phyloP scores from a whole-genome alignment of 345 rosid genomes.

The Pistacia atlantica region DNA sequence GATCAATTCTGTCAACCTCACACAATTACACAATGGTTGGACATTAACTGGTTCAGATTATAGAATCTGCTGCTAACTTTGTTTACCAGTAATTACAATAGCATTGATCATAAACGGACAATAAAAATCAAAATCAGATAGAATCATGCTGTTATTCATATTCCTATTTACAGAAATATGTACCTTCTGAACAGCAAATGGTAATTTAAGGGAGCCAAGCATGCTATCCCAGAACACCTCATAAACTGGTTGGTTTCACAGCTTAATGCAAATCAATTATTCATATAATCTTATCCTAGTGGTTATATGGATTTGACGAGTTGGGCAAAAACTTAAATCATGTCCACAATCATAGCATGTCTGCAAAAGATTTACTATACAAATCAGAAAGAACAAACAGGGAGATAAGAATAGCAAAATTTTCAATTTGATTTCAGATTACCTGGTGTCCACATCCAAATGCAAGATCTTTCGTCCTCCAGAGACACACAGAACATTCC shows the following conservation, averaged over 20 bases:
- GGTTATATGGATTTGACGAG: slow-evolving; percentile 30
- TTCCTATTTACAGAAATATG: neutral
- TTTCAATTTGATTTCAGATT: slow-evolving; percentile 1
- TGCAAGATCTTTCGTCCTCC: slow-evolving; percentile 41
- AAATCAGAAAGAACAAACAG: neutral
- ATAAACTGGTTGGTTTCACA: neutral
- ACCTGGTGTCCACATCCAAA: slow-evolving; percentile 51
- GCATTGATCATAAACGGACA: neutral
- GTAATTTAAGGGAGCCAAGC: neutral
- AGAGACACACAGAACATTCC: slow-evolving; percentile 33
- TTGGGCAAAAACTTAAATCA: slow-evolving; percentile 33
- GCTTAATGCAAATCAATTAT: slow-evolving; percentile 5
- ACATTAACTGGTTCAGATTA: neutral
- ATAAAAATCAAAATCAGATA: neutral
- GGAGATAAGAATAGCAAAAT: neutral
- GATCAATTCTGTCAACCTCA: neutral
- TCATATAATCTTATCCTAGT: slow-evolving; percentile 35
- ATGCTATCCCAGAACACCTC: neutral
- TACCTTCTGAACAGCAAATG: neutral
- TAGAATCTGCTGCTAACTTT: neutral
- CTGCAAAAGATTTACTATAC: slow-evolving; percentile 22
- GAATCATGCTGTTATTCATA: neutral
- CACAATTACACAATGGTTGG: neutral
- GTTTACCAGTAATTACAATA: neutral
- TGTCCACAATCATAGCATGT: slow-evolving; percentile 44